A percentile compares a stretch with the other conserved stretches of the same genome.
phyloP scores from a whole-genome alignment of 179 eudicot genomes.

The Pouteria campechiana region DNA sequence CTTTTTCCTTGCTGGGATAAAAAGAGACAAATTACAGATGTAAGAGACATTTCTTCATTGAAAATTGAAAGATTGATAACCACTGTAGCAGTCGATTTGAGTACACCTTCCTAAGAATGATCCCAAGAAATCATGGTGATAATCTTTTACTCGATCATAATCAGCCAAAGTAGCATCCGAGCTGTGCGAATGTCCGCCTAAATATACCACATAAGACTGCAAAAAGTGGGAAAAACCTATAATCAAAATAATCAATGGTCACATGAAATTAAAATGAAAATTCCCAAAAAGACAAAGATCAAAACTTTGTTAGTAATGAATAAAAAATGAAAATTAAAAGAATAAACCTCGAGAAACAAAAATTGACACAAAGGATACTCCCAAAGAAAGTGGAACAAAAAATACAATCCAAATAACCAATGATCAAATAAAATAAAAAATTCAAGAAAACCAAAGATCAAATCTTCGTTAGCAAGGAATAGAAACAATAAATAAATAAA shows the following conservation, averaged over 20 bases:
- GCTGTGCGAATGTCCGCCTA: conserved; percentile 78
- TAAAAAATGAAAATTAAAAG: neutral
- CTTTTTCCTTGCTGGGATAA: conserved; percentile 21
- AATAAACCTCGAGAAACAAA: too few relatives aligned
- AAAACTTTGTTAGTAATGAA: too few relatives aligned
- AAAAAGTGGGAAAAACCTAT: neutral
- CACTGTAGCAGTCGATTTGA: neutral
- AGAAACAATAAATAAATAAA: neutral
- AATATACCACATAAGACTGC: conserved; percentile 69
- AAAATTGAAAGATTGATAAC: neutral
- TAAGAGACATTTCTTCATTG: neutral
- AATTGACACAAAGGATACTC: too few relatives aligned
- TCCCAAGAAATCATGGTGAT: conserved; percentile 60
- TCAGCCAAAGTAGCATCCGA: conserved; percentile 20
- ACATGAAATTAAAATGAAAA: too few relatives aligned
- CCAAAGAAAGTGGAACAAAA: too few relatives aligned
- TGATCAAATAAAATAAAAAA: too few relatives aligned
- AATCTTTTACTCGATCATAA: conserved; percentile 30
- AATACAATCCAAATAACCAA: neutral
- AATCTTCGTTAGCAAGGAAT: neutral
- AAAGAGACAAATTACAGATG: conserved; percentile 2
- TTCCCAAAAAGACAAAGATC: too few relatives aligned
- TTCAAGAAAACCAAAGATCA: neutral
- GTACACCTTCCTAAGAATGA: conserved; percentile 65
- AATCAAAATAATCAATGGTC: too few relatives aligned